Base-by-base conservation (phyloP, 2,329 filamentous ascomycete genomes). In the Tolypocladium endophyticum region DNA sequence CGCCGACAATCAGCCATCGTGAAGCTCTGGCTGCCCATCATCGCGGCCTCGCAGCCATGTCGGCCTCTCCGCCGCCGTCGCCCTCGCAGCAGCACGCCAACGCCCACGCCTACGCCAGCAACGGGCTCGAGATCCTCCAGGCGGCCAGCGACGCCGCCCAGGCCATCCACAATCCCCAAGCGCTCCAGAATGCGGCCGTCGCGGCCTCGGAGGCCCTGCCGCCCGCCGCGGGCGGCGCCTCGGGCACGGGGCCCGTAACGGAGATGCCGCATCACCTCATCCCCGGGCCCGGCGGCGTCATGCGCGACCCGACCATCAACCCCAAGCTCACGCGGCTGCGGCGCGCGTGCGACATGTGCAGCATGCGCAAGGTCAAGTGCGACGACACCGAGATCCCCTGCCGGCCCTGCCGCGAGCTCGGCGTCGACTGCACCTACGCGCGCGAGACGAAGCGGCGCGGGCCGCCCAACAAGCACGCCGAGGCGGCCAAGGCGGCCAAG, bases 291-390 rank as follows among this genome's bases (percentile, higher is more conserved):
- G 60, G 62, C 45, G 65, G 64, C 56, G 60, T 66, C 33, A 67
- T 71, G 64, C 72, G 75, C 47, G 76, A 78, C 59, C 74, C 75
- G 9, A 74, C 72, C 16, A 69, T 77, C 58, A 78, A 78, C 59
- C 76, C 75, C 20, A 84, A 83, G 71, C 72, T 81, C 54, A 84
- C 81, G 35, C 79, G 82, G 8, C 74, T 85, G 38, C 76, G 82
- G 61, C 79, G 82, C 56, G 82, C 82, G 18, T 85, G 82, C 65
- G 82, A 85, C 64, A 81, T 85, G 76, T 85, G 82, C 68, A 84
- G 82, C 61, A 79, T 81, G 70, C 80, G 82, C 60, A 85, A 85
- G 62, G 82, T 85, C 53, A 85, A 85, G 72, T 85, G 82, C 69
- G 81, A 84, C 67, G 81, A 83, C 62, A 73, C 75, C 45, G 75